Percentiles rank a stretch among this genome's conserved stretches.
Evolutionary conservation across 805 yeast species (phyloP).

Genomic region (Myxozyma melibiosi): DNA sequence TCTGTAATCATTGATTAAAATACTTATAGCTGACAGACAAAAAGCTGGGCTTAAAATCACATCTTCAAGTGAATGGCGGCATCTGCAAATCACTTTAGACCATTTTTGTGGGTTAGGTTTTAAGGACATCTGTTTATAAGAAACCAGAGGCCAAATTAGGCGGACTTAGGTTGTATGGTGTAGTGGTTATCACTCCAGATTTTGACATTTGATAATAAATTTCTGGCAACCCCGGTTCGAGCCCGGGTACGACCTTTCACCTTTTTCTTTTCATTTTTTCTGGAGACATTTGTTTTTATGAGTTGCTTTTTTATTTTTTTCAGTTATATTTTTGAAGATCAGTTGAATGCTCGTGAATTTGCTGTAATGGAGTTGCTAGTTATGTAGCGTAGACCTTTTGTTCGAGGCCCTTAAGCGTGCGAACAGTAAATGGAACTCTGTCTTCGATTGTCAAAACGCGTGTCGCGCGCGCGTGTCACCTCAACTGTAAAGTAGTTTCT

Average conservation of each 20-base stretch:
- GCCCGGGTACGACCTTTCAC: slow-evolving; percentile 35
- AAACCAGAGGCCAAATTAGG: neutral
- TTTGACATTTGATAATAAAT: slow-evolving; percentile 17
- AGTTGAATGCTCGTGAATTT: neutral
- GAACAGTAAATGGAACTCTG: too few relatives aligned
- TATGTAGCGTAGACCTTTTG: neutral
- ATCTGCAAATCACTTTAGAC: neutral
- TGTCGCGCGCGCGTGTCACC: too few relatives aligned
- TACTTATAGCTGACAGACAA: neutral
- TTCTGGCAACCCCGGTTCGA: slow-evolving; percentile 37
- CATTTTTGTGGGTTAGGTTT: neutral
- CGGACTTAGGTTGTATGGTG: slow-evolving; percentile 32
- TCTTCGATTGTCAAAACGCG: neutral
- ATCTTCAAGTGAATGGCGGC: neutral
- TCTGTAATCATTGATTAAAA: too few relatives aligned
- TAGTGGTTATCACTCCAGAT: slow-evolving; percentile 36
- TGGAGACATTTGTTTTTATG: neutral
- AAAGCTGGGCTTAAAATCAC: neutral
- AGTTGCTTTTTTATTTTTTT: neutral
- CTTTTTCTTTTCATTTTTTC: neutral
- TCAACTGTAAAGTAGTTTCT: too few relatives aligned
- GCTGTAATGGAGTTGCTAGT: neutral
- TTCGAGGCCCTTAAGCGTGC: too few relatives aligned
- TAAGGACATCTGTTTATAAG: neutral
- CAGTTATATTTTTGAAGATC: neutral